phyloP scores from a whole-genome alignment of 176 grass and related monocot genomes.

The Alopecurus myosuroides region DNA sequence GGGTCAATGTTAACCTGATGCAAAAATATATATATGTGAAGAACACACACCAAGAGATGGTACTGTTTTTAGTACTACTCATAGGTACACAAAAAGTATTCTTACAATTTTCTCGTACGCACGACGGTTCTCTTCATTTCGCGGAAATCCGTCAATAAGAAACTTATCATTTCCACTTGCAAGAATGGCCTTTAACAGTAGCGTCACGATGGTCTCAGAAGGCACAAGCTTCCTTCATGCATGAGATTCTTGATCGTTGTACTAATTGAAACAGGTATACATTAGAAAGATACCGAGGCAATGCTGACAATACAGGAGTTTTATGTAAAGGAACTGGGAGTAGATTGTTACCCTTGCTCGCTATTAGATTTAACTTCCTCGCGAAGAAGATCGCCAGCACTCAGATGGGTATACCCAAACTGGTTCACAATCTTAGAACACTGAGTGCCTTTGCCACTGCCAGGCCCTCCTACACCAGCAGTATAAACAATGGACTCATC shows the following conservation, averaged over 20 bases:
- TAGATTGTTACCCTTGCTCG: slow-evolving; percentile 41
- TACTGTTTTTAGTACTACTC: not conserved
- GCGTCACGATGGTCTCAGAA: slow-evolving; percentile 39
- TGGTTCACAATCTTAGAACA: slow-evolving; percentile 53
- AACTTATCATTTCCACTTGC: slow-evolving; percentile 76
- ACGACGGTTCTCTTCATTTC: slow-evolving; percentile 56
- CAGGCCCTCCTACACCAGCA: slow-evolving; percentile 48
- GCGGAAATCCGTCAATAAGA: slow-evolving; percentile 79
- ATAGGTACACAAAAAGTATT: not conserved
- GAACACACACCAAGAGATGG: not conserved
- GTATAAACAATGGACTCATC: not conserved
- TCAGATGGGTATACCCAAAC: slow-evolving; percentile 67
- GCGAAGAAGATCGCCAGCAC: slow-evolving; percentile 62
- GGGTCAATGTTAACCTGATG: slow-evolving; percentile 59
- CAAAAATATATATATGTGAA: not conserved
- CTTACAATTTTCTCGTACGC: slow-evolving; percentile 65
- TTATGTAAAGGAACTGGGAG: not conserved
- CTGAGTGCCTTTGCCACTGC: slow-evolving; percentile 71
- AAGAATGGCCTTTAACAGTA: slow-evolving; percentile 73
- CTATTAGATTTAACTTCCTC: slow-evolving; percentile 47
- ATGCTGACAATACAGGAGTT: not conserved
- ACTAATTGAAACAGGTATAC: slow-evolving; percentile 25
- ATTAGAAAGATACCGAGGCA: not conserved
- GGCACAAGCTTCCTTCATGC: slow-evolving; percentile 73
- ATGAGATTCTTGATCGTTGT: slow-evolving; percentile 68